phyloP scores from a whole-genome alignment of 2,329 filamentous ascomycete genomes.

The Tympanopsis confertula region DNA sequence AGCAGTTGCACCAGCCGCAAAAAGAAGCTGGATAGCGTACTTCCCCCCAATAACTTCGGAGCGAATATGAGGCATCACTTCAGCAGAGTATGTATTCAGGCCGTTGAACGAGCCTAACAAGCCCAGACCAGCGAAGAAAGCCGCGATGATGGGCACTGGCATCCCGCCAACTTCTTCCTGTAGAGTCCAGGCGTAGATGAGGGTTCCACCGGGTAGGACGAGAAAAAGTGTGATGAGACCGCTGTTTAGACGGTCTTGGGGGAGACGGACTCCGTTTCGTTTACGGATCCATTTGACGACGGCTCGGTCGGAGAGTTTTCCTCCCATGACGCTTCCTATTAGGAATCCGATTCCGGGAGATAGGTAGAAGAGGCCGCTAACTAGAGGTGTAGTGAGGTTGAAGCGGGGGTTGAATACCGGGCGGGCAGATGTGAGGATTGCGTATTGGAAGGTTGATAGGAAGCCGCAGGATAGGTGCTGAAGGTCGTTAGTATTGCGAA shows the following conservation, averaged over 20 bases:
- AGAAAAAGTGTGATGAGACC: slow-evolving; percentile 43
- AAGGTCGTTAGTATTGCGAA: slow-evolving; percentile 2
- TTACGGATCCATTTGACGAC: slow-evolving; percentile 54
- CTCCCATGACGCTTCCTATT: slow-evolving; percentile 59
- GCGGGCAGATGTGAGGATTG: slow-evolving; percentile 53
- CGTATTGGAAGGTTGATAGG: slow-evolving; percentile 39
- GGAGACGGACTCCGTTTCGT: slow-evolving; percentile 43
- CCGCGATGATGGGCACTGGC: slow-evolving; percentile 16
- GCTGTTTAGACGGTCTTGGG: slow-evolving; percentile 57
- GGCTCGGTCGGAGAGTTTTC: slow-evolving; percentile 55
- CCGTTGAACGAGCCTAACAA: slow-evolving; percentile 5
- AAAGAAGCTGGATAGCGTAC: slow-evolving; percentile 17
- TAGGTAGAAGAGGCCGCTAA: slow-evolving; percentile 63
- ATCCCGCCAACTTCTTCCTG: slow-evolving; percentile 41
- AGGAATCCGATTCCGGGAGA: slow-evolving; percentile 63
- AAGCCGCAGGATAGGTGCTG: slow-evolving; percentile 29
- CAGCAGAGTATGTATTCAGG: slow-evolving; percentile 7
- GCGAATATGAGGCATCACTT: slow-evolving; percentile 2
- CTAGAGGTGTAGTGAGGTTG: slow-evolving; percentile 50
- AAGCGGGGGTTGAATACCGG: slow-evolving; percentile 68
- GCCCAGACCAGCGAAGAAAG: slow-evolving; percentile 4
- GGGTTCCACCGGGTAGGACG: slow-evolving; percentile 48
- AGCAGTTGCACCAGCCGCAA: slow-evolving; percentile 11
- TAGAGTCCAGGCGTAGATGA: slow-evolving; percentile 56
- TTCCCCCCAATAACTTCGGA: slow-evolving; percentile 15